phyloP scores from a whole-genome alignment of 441 rosid species.

The Erysimum cheiri region DNA sequence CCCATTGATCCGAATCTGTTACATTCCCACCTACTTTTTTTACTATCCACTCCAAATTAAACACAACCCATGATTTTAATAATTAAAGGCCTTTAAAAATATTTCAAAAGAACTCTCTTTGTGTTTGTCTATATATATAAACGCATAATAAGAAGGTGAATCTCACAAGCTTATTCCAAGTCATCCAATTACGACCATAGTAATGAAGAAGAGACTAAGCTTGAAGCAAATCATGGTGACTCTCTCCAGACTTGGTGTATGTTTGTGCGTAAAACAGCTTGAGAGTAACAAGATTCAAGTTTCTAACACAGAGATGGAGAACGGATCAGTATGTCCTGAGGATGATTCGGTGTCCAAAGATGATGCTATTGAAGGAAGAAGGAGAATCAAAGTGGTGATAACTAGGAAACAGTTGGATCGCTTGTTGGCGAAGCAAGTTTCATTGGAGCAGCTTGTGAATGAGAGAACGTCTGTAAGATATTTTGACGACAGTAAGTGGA shows the following conservation, averaged over 20 bases:
- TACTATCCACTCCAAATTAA: conserved; percentile 46
- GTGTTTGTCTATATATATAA: conserved; percentile 19
- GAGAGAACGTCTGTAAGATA: conserved; percentile 4
- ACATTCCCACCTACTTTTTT: conserved; percentile 43
- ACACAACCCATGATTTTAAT: conserved; percentile 40
- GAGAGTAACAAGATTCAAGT: conserved; percentile 18
- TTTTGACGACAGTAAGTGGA: conserved; percentile 32
- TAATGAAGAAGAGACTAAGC: conserved; percentile 32
- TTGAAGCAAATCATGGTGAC: conserved; percentile 31
- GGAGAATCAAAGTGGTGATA: conserved; percentile 41
- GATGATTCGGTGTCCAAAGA: conserved; percentile 11
- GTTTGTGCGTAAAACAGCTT: conserved; percentile 29
- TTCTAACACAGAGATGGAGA: conserved; percentile 20
- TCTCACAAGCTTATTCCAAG: conserved; percentile 11
- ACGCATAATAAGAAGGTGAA: conserved; percentile 12
- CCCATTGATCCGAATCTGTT: conserved; percentile 39
- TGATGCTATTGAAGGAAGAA: background rate
- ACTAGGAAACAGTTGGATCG: conserved; percentile 39
- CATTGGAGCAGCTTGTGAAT: conserved; percentile 30
- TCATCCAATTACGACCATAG: conserved; percentile 13
- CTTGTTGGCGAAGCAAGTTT: conserved; percentile 36
- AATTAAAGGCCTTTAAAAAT: background rate
- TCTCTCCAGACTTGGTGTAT: conserved; percentile 21
- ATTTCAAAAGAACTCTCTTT: conserved; percentile 26
- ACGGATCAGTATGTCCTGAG: conserved; percentile 5